A percentile compares a stretch with the other conserved stretches of the same genome.
Conservation (phyloP, 2,329 filamentous ascomycete species). For the Zymoseptoria passerinii region DNA sequence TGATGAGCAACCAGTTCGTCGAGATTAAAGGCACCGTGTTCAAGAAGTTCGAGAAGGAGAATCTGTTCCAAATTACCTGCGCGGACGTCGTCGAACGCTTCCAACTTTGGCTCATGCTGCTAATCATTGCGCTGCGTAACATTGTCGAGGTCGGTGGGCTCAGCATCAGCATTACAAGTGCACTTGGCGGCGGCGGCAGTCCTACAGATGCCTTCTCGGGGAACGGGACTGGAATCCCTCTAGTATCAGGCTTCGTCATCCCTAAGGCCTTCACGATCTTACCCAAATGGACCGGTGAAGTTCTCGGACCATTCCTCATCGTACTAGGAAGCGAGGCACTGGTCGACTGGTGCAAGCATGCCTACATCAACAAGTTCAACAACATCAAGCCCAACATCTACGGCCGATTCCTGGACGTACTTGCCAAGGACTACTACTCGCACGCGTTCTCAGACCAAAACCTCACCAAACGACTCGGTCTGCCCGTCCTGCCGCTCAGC, state of each 20-base stretch:
- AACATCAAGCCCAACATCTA: constrained; percentile 90
- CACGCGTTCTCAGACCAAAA: constrained; percentile 90
- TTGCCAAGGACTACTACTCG: constrained; percentile 97
- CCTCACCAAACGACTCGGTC: constrained; percentile 76
- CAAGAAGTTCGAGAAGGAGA: constrained; percentile 98
- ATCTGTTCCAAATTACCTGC: constrained; percentile 90
- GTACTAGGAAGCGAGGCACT: constrained; percentile 95
- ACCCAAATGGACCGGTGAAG: constrained; percentile 78
- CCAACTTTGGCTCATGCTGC: constrained; percentile 92
- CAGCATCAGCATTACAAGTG: constrained; percentile 40
- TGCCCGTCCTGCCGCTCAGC: constrained; percentile 85
- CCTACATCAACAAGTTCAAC: constrained; percentile 98
- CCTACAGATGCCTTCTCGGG: constrained; percentile 22
- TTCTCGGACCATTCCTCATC: constrained; percentile 84
- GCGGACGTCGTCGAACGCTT: constrained; percentile 96
- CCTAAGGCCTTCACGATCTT: constrained; percentile 87
- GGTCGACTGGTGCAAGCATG: constrained; percentile 94
- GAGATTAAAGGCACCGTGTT: constrained; percentile 98
- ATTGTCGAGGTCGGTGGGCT: constrained; percentile 90
- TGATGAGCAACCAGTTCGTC: constrained; percentile 96
- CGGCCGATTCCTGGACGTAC: constrained; percentile 77
- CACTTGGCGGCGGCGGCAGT: constrained; percentile 12
- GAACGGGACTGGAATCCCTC: constrained; percentile 42
- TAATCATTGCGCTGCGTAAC: constrained; percentile 93
- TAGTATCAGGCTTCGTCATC: constrained; percentile 61